These are phyloP conservation scores for Trichoderma atroviride DNA, from an alignment of 2,329 filamentous ascomycete genomes.

Conservation along the genomic window DNA sequence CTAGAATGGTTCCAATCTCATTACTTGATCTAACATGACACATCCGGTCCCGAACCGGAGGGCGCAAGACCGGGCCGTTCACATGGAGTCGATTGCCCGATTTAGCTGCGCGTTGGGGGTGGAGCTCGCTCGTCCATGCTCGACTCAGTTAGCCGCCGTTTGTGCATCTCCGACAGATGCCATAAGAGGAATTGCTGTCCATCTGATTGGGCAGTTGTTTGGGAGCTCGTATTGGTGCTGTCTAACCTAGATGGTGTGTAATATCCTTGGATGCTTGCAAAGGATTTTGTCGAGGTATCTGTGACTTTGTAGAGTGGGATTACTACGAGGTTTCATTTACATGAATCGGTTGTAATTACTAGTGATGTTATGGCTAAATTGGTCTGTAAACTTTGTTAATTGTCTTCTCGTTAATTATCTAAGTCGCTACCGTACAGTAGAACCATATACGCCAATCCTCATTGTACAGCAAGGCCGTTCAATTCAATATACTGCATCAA, in stretches of 20 bases:
- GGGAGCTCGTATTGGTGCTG: background rate
- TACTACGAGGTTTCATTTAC: too few relatives aligned
- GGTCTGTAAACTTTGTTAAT: too few relatives aligned
- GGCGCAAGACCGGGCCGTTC: background rate
- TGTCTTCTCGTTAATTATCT: too few relatives aligned
- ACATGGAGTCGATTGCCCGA: background rate
- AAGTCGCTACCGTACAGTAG: too few relatives aligned
- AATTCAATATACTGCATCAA: too few relatives aligned
- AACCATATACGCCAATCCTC: too few relatives aligned
- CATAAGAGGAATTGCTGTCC: background rate
- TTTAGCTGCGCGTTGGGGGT: background rate
- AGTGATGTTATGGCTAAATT: too few relatives aligned
- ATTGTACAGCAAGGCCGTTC: too few relatives aligned
- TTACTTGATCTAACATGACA: background rate
- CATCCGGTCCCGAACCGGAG: background rate
- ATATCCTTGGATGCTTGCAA: background rate
- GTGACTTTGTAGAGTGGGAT: background rate
- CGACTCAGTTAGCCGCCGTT: slow-evolving; percentile 9
- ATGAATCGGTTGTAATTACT: too few relatives aligned
- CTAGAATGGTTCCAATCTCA: background rate
- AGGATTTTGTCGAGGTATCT: background rate
- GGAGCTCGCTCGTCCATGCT: slow-evolving; percentile 22
- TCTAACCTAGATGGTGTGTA: background rate
- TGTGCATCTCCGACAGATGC: slow-evolving; percentile 2
- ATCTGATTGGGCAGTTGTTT: slow-evolving; percentile 6